Evolutionary conservation across 345 rosid species (phyloP).

Genomic region (Cardamine chenopodiifolia): DNA sequence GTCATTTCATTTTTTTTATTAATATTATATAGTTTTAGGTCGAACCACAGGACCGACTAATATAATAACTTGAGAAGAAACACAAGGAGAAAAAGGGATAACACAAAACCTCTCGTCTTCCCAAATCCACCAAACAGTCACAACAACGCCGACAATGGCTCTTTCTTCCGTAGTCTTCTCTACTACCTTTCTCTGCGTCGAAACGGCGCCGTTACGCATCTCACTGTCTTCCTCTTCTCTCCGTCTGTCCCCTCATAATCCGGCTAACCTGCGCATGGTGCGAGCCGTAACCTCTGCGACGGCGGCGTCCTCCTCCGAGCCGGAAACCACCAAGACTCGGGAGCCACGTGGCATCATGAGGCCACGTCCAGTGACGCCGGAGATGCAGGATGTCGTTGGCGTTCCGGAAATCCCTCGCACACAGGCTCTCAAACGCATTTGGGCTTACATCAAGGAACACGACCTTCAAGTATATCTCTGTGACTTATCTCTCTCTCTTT

Average conservation of each 20-base stretch:
- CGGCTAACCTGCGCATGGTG: constrained; percentile 39
- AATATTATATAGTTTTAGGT: constrained; percentile 1
- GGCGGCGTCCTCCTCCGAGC: constrained; percentile 56
- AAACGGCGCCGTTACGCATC: constrained; percentile 43
- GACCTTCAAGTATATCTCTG: constrained; percentile 73
- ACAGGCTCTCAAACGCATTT: constrained; percentile 78
- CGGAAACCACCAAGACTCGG: constrained; percentile 50
- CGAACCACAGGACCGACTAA: neutral
- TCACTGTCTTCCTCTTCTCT: constrained; percentile 29
- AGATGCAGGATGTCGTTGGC: constrained; percentile 86
- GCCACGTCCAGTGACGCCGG: constrained; percentile 84
- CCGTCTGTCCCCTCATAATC: constrained; percentile 7
- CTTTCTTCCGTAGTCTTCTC: constrained; percentile 52
- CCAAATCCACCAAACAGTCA: constrained; percentile 17
- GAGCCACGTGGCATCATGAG: constrained; percentile 82
- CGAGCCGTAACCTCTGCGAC: constrained; percentile 58
- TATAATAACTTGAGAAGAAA: neutral
- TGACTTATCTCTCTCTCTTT: neutral
- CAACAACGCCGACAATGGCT: constrained; percentile 48
- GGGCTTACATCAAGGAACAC: constrained; percentile 88
- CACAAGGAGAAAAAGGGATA: constrained; percentile 42
- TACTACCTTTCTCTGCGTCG: constrained; percentile 47
- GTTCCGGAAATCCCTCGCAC: constrained; percentile 86
- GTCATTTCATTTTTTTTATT: neutral
- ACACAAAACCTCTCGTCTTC: constrained; percentile 44